phyloP scores from a whole-genome alignment of 1,284 basidiomycete genomes.

The Microbotryum intermedium region DNA sequence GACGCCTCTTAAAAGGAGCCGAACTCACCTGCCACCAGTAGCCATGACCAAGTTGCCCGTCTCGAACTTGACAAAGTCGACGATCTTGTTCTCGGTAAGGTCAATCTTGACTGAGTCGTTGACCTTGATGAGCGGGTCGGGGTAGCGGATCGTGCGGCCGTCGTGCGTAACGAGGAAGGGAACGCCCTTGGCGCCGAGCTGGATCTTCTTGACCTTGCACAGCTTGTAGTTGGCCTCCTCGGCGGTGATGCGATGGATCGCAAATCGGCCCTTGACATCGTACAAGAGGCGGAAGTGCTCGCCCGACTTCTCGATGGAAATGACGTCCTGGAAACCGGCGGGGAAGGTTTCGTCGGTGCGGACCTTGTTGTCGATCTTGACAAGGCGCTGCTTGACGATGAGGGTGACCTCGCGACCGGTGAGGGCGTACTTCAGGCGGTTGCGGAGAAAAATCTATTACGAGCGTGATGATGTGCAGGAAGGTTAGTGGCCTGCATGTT shows the following conservation, averaged over 20 bases:
- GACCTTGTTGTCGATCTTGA: conserved; percentile 99
- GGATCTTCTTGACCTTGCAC: conserved; percentile 87
- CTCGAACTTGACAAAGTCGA: conserved; percentile 91
- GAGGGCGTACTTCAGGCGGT: conserved; percentile 98
- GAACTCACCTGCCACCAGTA: conserved; percentile 68
- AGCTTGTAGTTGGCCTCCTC: conserved; percentile 99
- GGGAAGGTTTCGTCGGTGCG: conserved; percentile 97
- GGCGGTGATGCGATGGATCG: conserved; percentile 97
- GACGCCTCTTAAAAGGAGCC: no score
- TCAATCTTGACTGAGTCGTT: conserved; percentile 99
- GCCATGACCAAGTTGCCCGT: conserved; percentile 96
- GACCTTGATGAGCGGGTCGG: conserved; percentile 89
- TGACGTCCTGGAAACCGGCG: conserved; percentile 95
- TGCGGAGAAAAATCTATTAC: conserved; percentile 95
- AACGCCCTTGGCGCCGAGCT: conserved; percentile 86
- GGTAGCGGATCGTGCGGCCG: conserved; percentile 98
- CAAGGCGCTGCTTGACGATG: conserved; percentile 91
- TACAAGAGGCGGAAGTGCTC: conserved; percentile 99
- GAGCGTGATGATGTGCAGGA: conserved; percentile 45
- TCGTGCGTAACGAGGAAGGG: conserved; percentile 98
- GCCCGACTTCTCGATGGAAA: conserved; percentile 95
- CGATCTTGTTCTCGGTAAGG: conserved; percentile 87
- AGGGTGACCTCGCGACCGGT: conserved; percentile 90
- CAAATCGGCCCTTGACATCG: conserved; percentile 99
- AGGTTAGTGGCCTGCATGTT: not conserved